Base-by-base conservation (phyloP, 2,329 filamentous ascomycete genomes). In the Domatiomyces catenatus region DNA sequence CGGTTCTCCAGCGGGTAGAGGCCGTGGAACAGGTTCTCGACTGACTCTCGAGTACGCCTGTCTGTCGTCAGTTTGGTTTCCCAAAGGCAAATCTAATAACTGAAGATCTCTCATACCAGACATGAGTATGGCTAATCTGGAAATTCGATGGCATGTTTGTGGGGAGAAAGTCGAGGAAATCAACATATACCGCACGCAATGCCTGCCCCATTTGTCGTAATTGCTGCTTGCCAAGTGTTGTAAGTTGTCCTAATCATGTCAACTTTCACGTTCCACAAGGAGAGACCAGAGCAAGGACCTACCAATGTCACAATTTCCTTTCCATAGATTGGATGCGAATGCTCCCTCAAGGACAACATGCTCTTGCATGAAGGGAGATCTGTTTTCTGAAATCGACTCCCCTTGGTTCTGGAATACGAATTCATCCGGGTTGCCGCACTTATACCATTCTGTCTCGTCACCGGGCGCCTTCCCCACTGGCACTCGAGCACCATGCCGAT, bases 221-320 rank as follows among this genome's bases (percentile, higher is more conserved):
- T 42, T 49, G 47, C n/a, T 19, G 47, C 18, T 24, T 43, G n/a
- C 47, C 47, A 18, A 42, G 5, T 32, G 28, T 18, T 42, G 47
- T 49, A 32, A 49, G 43, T 44, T 49, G 47, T 10, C 47, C 47
- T 49, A 18, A 42, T 10, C 18, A 19, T 20, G 32, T 42, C 20
- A 26, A n/a, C 47, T 20, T 19, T 12, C 10, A 42, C 19, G 19
- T 19, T n/a, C n/a, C 3, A 6, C 22, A 24, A 24, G 22, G 26
- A 19, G 10, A 24, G 8, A 24, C 8, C 42, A 24, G 18, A 19
- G 20, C 4, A 17, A 44, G n/a, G 5, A 20, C 18, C 15, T 49
- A 49, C 47, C 47, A n/a, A 44, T 15, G 17, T 49, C 47, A 24
- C 47, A 49, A 44, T 49, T 49, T 12, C 47, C 47, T 42, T 49